Base-by-base conservation (phyloP, 179 eudicot species). In the Vitellaria paradoxa region DNA sequence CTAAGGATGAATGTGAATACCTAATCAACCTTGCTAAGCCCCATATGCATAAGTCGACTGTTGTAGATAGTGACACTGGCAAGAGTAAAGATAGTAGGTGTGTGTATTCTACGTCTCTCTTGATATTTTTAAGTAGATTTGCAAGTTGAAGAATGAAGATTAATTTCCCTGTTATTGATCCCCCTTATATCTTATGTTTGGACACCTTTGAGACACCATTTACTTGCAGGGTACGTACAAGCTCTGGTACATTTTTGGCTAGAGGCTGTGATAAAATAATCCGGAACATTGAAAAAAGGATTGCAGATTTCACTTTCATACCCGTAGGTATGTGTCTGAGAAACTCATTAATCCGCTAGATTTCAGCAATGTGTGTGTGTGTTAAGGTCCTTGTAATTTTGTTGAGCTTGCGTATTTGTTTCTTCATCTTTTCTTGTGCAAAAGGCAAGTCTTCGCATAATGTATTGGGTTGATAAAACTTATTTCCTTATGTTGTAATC, bases 281-380 rank as follows among this genome's bases (percentile, higher is more conserved):
- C 68, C 77, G 89, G 82, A 77, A 72, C 50, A 93, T 95, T 65
- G 99, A 95, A 89, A 91, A 93, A 83, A 86, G 93, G 83, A 93
- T 95, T 82, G 99, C 99, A 26, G 99, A 95, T 83, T 93, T 90
- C 76, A 85, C 97, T 74, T 95, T 95, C 77, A 67, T 95, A 46
- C 97, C 99, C 62, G 95, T 77, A 76, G 99, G 99, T 95, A 89
- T 80, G 92, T 71, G 55, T 47, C 55, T 61, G 45, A 30, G 30
- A 46, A 55, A 68, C 72, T 68, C 73, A 21, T 46, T 47, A 10
- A 10, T 26, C 7, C 17, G 50, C 12, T 23, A 4, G 62, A 70
- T 70, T 70, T 53, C 8, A 23, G 21, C 12, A 70, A 12, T 50
- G 11, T 12, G 15, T 14, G 74, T 24, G 10, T 0, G 15, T 70